Evolutionary conservation across 176 grass and related monocot genomes (phyloP), one percentile per base, ranked within the genome.

Genomic region (Avena sativa): DNA sequence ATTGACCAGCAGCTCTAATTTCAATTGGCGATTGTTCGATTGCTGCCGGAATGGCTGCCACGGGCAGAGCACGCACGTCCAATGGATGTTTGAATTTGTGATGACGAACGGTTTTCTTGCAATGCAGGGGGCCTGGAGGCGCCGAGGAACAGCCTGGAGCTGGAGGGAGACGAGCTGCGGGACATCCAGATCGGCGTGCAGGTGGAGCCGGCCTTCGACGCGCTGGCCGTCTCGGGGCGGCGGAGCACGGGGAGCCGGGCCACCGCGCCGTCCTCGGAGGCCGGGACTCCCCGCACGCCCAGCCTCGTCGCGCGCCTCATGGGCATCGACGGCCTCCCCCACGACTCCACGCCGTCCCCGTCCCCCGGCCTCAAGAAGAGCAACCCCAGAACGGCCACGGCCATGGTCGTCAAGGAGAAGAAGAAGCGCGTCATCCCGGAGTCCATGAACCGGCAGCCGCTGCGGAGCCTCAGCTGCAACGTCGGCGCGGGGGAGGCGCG

Each of bases 91-190:
- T 25, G 25, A 25, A 25, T 25, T 25, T 25, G 25, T 25, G 25
- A 25, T 25, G 25, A 25, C 25, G 25, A 25, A 25, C 25, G 25
- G 25, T 25, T 25, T 25, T 25, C 25, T 25, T 21, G 30, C 3
- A 20, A 77, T 56, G 50, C 26, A 77, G 74, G 69, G 2, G 81
- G 83, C 0, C 12, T 77, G 12, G 89, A 99, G 90, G 97, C 97
- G 78, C 97, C 97, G 5, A 83, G 97, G 86, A 98, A 98, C 80
- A 96, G 94, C 89, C 80, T 96, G 21, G 97, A 98, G 66, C 84
- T 91, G 71, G 92, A 91, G 61, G 89, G 76, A 40, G 87, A 97
- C 10, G 81, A 81, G 50, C 86, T 81, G 13, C 56, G 69, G 8
- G 93, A 93, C 81, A 86, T 89, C 67, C 92, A 92, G 75, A 90